Percentiles rank a stretch among this genome's conserved stretches.
Conservation (phyloP, 768 basidiomycete species). For the Suillus spraguei region DNA sequence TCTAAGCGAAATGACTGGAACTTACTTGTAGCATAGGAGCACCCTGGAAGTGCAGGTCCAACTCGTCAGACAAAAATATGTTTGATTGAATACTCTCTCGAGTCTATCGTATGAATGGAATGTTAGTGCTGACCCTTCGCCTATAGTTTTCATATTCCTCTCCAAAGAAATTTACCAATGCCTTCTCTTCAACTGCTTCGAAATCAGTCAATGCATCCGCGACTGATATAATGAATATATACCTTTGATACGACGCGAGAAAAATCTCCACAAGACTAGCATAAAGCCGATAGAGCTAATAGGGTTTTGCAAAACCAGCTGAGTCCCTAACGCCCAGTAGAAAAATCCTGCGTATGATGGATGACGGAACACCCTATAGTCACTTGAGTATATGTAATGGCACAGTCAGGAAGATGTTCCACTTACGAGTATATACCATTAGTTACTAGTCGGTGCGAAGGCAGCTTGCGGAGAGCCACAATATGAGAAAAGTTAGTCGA, state of each 20-base stretch:
- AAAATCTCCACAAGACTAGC: constrained; percentile 82
- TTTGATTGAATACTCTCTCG: background rate
- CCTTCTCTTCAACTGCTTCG: constrained; percentile 73
- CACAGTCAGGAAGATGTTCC: background rate
- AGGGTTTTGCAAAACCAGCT: constrained; percentile 88
- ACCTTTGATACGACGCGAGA: constrained; percentile 80
- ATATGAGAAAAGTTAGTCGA: constrained; percentile 91
- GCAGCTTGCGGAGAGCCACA: constrained; percentile 74
- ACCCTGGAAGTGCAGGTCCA: background rate
- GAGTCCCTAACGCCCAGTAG: constrained; percentile 97
- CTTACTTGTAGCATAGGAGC: background rate
- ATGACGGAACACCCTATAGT: constrained; percentile 79
- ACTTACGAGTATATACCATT: constrained; percentile 87
- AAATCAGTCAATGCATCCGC: background rate
- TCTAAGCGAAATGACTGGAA: background rate
- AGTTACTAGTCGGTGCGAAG: constrained; percentile 80
- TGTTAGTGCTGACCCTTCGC: constrained; percentile 76
- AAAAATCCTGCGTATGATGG: constrained; percentile 98
- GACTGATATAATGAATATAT: constrained; percentile 10
- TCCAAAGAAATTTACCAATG: constrained; percentile 87
- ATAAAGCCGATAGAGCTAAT: constrained; percentile 68
- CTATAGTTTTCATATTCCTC: constrained; percentile 81
- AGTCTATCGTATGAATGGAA: constrained; percentile 78
- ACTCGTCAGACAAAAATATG: background rate
- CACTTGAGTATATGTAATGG: constrained; percentile 17